These are phyloP conservation scores for Albophoma yamanashiensis DNA, from an alignment of 2,329 filamentous ascomycete genomes.

Conservation along the genomic window DNA sequence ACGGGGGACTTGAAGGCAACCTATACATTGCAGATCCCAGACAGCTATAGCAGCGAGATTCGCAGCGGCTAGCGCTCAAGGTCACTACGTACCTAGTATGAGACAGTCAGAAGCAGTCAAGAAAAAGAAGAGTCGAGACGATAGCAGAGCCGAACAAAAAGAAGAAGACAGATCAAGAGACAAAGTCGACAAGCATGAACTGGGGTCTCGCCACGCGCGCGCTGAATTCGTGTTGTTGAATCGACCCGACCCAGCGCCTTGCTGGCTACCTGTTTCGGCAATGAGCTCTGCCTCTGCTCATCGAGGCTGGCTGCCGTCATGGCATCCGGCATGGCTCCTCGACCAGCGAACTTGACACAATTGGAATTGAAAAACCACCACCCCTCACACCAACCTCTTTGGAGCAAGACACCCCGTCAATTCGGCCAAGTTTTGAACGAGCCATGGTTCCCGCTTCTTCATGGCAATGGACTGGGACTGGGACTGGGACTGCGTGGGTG, in stretches of 20 bases:
- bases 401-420: neutral
- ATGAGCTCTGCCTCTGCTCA: neutral
- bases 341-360: neutral
- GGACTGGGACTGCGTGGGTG: neutral
- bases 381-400: neutral
- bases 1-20: constrained; percentile 32
- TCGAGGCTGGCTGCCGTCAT: neutral
- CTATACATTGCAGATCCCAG: constrained; percentile 28
- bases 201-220: constrained; percentile 22
- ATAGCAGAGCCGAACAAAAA: constrained; percentile 50
- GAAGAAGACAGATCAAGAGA: constrained; percentile 12
- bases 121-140: constrained; percentile 41
- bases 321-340: neutral
- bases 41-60: constrained; percentile 40
- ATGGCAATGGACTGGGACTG: neutral
- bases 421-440: neutral
- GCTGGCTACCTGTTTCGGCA: neutral
- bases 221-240: constrained; percentile 27
- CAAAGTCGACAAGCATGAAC: constrained; percentile 34
- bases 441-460: neutral
- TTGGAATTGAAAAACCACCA: neutral
- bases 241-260: constrained; percentile 1
- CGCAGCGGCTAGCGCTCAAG: constrained; percentile 49
- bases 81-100: constrained; percentile 58
- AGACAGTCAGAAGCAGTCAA: constrained; percentile 20